A percentile compares a stretch with the other conserved stretches of the same genome.
Conservation (phyloP, 2,329 filamentous ascomycete genomes). For the Trichoderma asperellum region DNA sequence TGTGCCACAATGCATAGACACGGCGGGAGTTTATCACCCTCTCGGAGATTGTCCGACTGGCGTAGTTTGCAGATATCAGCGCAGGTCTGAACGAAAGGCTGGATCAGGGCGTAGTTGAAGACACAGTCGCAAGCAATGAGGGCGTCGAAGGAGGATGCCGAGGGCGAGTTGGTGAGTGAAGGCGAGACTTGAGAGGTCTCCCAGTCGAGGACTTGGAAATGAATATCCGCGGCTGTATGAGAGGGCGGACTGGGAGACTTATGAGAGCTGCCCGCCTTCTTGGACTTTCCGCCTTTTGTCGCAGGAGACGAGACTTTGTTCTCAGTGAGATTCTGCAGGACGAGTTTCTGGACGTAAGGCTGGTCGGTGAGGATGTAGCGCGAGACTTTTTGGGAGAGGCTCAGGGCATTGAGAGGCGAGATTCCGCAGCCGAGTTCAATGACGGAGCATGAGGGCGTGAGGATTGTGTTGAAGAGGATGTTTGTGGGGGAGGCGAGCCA, state of each 20-base stretch:
- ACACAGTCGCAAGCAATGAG: slow-evolving; percentile 91
- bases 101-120: slow-evolving; percentile 86
- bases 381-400: slow-evolving; percentile 63
- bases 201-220: slow-evolving; percentile 77
- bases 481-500: slow-evolving; percentile 73
- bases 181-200: slow-evolving; percentile 64
- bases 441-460: slow-evolving; percentile 54
- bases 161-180: slow-evolving; percentile 44
- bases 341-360: slow-evolving; percentile 74
- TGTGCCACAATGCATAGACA: slow-evolving; percentile 84
- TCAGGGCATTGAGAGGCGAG: slow-evolving; percentile 75
- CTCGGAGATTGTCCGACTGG: background rate
- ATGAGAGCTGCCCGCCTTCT: background rate
- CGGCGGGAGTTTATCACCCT: slow-evolving; percentile 50
- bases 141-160: slow-evolving; percentile 63
- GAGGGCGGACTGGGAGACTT: slow-evolving; percentile 26
- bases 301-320: slow-evolving; percentile 49
- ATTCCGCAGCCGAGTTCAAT: slow-evolving; percentile 90
- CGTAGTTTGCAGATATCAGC: slow-evolving; percentile 71
- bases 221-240: slow-evolving; percentile 42
- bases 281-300: background rate
- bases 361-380: slow-evolving; percentile 86
- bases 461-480: slow-evolving; percentile 56
- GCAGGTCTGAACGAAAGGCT: slow-evolving; percentile 81
- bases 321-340: slow-evolving; percentile 74